These are phyloP conservation scores for Cercophora newfieldiana DNA, from an alignment of 495 filamentous ascomycete species.

Conservation along the genomic window DNA sequence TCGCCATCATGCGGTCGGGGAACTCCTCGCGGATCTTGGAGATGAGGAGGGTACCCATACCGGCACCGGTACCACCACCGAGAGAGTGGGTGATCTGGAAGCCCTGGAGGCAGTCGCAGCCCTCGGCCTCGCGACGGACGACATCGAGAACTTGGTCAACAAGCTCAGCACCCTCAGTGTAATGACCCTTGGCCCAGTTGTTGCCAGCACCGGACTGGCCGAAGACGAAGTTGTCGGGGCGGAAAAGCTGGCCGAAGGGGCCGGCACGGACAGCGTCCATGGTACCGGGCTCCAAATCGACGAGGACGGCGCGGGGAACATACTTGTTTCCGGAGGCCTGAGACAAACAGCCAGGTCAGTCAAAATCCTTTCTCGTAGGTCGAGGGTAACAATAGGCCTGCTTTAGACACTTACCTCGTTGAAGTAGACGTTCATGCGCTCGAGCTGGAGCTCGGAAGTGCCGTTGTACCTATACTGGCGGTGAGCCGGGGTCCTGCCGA, in stretches of 20 bases:
- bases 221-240: conserved; percentile 99
- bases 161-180: conserved; percentile 99
- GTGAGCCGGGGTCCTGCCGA: conserved; percentile 29
- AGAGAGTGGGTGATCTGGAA: conserved; percentile 99
- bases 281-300: conserved; percentile 97
- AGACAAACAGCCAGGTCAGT: conserved; percentile 3
- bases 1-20: conserved; percentile 99
- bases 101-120: conserved; percentile 98
- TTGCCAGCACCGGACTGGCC: conserved; percentile 99
- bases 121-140: conserved; percentile 97
- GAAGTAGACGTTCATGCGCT: conserved; percentile 99
- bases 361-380: not conserved
- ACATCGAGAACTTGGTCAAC: conserved; percentile 98
- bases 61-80: conserved; percentile 99
- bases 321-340: conserved; percentile 98
- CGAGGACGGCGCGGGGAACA: conserved; percentile 97
- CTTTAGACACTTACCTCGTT: conserved; percentile 72
- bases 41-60: conserved; percentile 99
- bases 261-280: conserved; percentile 99
- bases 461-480: conserved; percentile 80
- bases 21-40: conserved; percentile 99
- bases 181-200: conserved; percentile 99
- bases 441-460: conserved; percentile 95
- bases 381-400: not conserved
- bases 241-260: conserved; percentile 99